Base-by-base conservation (phyloP, 176 grass and related monocot species). In the Avena eriantha region DNA sequence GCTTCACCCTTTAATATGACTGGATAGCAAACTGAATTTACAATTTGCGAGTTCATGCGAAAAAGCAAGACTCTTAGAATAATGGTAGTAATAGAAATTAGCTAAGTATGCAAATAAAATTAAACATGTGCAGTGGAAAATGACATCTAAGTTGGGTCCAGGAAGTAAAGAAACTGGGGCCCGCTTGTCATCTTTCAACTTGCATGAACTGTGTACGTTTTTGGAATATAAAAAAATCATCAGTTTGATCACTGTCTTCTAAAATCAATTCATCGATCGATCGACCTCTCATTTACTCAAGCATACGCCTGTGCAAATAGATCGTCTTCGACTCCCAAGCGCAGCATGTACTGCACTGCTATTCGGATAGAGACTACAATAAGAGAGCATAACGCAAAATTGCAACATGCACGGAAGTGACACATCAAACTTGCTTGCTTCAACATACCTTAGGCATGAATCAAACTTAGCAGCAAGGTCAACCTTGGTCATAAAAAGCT, bases 401-500 rank as follows among this genome's bases (percentile, higher is more conserved):
- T 16, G 22, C 22, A 75, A 75, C 31, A 59, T 56, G 56, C 76
- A 66, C 0, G 5, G 58, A 21, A 76, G 29, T 69, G 21, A 69
- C 41, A 53, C 69, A 69, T 69, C 34, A 41, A 74, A 81, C 53
- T 86, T 85, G 29, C 43, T 78, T 79, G 29, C 69, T 41, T 81
- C n/a, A 43, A 35, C 66, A 53, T 93, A 98, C 97, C 97, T 96
- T 63, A 96, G 82, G 47, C 93, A 96, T 89, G 79, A 94, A 84
- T 98, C 97, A 17, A 98, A 98, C 76, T 98, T 96, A 68, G 97
- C 86, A 90, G 90, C 79, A 83, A 98, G 88, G 70, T 94, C 97
- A 82, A 96, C 88, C 69, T 94, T 98, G 76, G 92, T 96, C 87
- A 96, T 93, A 82, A 98, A 98, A 58, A 96, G 84, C 82, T 98